These are phyloP conservation scores for Coniochaeta prunicola DNA, from an alignment of 2,329 filamentous ascomycete species.

Conservation along the genomic window DNA sequence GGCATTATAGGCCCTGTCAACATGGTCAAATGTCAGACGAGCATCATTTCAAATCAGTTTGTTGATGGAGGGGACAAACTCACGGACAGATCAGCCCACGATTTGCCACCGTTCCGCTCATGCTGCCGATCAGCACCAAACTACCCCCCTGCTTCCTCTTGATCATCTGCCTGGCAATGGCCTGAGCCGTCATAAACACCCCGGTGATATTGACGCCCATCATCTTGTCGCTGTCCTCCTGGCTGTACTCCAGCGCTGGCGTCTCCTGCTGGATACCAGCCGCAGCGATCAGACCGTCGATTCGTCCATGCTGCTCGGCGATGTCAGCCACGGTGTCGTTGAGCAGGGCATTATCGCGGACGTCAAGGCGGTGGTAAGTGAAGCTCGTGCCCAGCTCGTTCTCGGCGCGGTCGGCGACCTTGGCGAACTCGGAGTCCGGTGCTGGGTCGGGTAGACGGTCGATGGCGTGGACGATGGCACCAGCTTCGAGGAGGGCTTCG, in stretches of 20 bases:
- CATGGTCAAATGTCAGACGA: background rate
- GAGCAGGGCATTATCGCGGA: conserved; percentile 62
- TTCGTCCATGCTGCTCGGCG: conserved; percentile 58
- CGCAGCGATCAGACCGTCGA: conserved; percentile 71
- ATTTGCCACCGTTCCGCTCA: conserved; percentile 63
- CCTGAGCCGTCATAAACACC: conserved; percentile 77
- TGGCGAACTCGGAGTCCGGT: conserved; percentile 53
- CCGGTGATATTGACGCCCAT: conserved; percentile 84
- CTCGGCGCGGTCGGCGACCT: conserved; percentile 55
- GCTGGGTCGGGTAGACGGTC: conserved; percentile 53
- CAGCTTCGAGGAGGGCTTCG: conserved; percentile 72
- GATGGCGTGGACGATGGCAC: conserved; percentile 63
- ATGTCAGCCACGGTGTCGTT: conserved; percentile 63
- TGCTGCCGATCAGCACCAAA: conserved; percentile 62
- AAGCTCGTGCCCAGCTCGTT: conserved; percentile 60
- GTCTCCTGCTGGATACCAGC: conserved; percentile 77
- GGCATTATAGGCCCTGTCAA: conserved; percentile 60
- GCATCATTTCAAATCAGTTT: background rate
- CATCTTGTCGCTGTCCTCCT: conserved; percentile 69
- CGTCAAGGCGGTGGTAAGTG: conserved; percentile 73
- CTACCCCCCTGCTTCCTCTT: conserved; percentile 50
- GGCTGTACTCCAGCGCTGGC: conserved; percentile 71
- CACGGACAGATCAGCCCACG: conserved; percentile 53
- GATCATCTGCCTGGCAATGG: conserved; percentile 72
- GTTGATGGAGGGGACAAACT: conserved; percentile 18